These are phyloP conservation scores for Hypoxylon cercidicola DNA, from an alignment of 495 filamentous ascomycete genomes.

Conservation along the genomic window DNA sequence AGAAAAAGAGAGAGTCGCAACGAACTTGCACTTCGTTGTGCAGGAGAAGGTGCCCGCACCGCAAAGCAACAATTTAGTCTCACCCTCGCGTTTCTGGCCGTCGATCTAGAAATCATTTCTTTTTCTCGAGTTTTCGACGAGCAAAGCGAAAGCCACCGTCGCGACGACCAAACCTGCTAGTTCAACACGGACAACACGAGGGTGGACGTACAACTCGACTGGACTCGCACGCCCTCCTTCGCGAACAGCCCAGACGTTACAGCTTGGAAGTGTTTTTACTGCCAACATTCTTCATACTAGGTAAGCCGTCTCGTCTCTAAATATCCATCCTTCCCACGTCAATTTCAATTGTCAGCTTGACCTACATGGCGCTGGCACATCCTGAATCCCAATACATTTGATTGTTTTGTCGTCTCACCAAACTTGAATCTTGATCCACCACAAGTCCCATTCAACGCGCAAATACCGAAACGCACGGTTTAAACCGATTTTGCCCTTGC, in stretches of 20 bases:
- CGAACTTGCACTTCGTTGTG: slow-evolving; percentile 41
- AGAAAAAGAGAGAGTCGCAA: slow-evolving; percentile 37
- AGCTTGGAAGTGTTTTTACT: slow-evolving; percentile 15
- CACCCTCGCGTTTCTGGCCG: slow-evolving; percentile 2
- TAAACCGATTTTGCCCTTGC: too few relatives aligned
- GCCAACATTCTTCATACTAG: slow-evolving; percentile 20
- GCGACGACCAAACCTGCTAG: slow-evolving; percentile 15
- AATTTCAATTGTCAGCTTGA: background rate
- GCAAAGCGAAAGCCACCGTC: slow-evolving; percentile 11
- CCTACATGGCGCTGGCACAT: too few relatives aligned
- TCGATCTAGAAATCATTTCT: slow-evolving; percentile 3
- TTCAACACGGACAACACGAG: slow-evolving; percentile 29
- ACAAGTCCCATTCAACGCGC: too few relatives aligned
- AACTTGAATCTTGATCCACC: too few relatives aligned
- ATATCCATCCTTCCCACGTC: background rate
- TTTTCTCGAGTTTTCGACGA: slow-evolving; percentile 16
- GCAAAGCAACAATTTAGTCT: slow-evolving; percentile 30
- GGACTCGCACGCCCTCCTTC: slow-evolving; percentile 19
- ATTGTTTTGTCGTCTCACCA: slow-evolving; percentile 10
- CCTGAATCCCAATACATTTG: slow-evolving; percentile 14
- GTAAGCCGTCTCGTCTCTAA: slow-evolving; percentile 12
- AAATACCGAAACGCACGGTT: too few relatives aligned
- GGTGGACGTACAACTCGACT: slow-evolving; percentile 19
- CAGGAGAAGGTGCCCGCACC: slow-evolving; percentile 35
- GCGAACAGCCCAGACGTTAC: slow-evolving; percentile 15